phyloP scores from a whole-genome alignment of 768 basidiomycete genomes.

The Macrocybe gigantea region DNA sequence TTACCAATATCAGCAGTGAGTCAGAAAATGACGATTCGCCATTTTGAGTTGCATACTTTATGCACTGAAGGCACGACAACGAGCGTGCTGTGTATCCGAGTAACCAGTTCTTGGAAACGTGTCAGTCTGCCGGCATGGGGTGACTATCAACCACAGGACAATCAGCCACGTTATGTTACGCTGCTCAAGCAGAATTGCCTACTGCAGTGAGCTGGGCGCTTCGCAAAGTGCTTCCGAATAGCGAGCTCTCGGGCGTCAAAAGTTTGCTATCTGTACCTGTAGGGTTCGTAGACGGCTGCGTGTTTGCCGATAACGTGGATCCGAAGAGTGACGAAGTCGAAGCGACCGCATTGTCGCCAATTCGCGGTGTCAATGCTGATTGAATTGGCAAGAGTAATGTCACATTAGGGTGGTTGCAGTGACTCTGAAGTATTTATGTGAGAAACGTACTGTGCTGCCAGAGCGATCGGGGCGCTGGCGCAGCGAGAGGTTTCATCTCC shows the following conservation, averaged over 20 bases:
- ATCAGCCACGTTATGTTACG: neutral
- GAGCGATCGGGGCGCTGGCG: too few species aligned
- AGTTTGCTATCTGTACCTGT: slow-evolving; percentile 12
- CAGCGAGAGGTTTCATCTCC: too few species aligned
- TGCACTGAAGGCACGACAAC: slow-evolving; percentile 52
- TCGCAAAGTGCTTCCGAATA: slow-evolving; percentile 35
- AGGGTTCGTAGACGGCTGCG: slow-evolving; percentile 6
- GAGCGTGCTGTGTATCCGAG: slow-evolving; percentile 64
- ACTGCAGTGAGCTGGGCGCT: slow-evolving; percentile 1
- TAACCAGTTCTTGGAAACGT: slow-evolving; percentile 48
- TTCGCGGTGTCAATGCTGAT: too few species aligned
- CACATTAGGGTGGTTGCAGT: too few species aligned
- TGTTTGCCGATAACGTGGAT: slow-evolving; percentile 7
- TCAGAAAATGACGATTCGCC: neutral
- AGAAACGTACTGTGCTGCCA: too few species aligned
- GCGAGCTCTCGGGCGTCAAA: slow-evolving; percentile 31
- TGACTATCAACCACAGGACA: slow-evolving; percentile 4
- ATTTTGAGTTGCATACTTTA: slow-evolving; percentile 22
- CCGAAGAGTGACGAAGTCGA: slow-evolving; percentile 27
- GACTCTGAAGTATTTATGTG: too few species aligned
- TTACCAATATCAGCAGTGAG: neutral
- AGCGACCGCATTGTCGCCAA: slow-evolving; percentile 1
- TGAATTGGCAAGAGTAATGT: too few species aligned
- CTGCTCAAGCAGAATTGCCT: neutral
- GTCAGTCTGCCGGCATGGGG: slow-evolving; percentile 5